Base-by-base conservation (phyloP, 352 stramenopile genomes). In the Phytophthora boehmeriae region DNA sequence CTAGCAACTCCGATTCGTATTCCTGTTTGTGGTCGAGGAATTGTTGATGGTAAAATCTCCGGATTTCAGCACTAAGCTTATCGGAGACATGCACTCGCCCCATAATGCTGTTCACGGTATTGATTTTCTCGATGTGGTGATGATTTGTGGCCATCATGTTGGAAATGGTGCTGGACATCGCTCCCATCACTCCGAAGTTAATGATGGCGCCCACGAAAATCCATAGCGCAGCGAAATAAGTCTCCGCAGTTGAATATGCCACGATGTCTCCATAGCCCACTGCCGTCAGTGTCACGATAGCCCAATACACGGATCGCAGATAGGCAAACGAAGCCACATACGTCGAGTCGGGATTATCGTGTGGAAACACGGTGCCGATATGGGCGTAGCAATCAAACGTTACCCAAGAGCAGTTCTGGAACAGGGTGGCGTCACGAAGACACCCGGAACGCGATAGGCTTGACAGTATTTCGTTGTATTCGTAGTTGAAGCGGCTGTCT, bases 101-200 rank as follows among this genome's bases (percentile, higher is more conserved):
- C 14, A 91, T 61, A 13, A 86, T 76, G 2, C 76, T 66, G 48
- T 91, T 88, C 25, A 83, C 71, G 6, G 65, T 58, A 39, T 88
- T 86, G 50, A 89, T 62, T 23, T 75, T 79, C 32, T 91, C 78
- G 48, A 80, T 66, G 34, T 83, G 69, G 20, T 87, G 68, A 16
- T 73, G 79, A 50, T 72, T 73, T 5, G 64, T 56, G 0, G 79
- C 79, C 4, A 73, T 82, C 28, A 88, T 56, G 50, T 88, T 83
- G 0, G 82, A 82, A 28, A 89, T 88, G 36, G 80, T 76, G 36
- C 77, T 87, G 1, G 82, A 91, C 73, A 91, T 89, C 1, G 73
- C 77, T 5, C 78, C 77, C 14, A 89, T 76, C 6, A 89, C 79
- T 5, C 74, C 78, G 59, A 86, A 91, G 54, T 89, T 89, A 53